A percentile compares a stretch with the other conserved stretches of the same genome.
Evolutionary conservation across 192 early-diverging fungal genomes (phyloP).

Genomic region (Cladochytrium replicatum): DNA sequence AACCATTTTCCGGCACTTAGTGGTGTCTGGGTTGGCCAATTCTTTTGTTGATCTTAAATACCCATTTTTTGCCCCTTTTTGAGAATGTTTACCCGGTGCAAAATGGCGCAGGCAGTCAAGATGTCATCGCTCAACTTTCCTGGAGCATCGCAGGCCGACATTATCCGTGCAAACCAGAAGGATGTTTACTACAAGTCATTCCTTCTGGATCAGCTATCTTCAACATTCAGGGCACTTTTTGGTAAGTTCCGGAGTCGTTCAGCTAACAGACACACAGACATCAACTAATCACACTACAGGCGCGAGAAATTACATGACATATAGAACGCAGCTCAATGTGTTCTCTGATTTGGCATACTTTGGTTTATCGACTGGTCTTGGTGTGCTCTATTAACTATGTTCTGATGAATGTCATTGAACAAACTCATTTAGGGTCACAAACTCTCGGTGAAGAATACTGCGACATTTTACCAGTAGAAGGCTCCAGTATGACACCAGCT

Average conservation of each 20-base stretch:
- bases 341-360: conserved; percentile 62
- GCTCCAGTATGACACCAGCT: conserved; percentile 39
- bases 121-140: conserved; percentile 59
- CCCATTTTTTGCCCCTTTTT: no score
- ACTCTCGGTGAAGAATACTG: conserved; percentile 96
- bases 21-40: no score
- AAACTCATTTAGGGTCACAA: conserved; percentile 59
- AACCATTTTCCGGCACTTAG: no score
- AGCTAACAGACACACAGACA: no score
- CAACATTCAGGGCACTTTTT: conserved; percentile 48
- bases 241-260: no score
- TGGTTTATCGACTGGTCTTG: conserved; percentile 59
- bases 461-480: conserved; percentile 65
- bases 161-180: conserved; percentile 82
- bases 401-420: conserved; percentile 4
- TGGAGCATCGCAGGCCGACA: conserved; percentile 66
- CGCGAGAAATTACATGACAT: no score
- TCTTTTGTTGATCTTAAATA: no score
- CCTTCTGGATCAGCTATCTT: conserved; percentile 50
- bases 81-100: no score
- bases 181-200: conserved; percentile 72
- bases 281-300: no score
- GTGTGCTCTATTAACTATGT: conserved; percentile 13
- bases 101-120: no score
- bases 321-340: conserved; percentile 48